A percentile compares a stretch with the other conserved stretches of the same genome.
phyloP scores from a whole-genome alignment of 805 yeast species.

The Torulaspora gathmanii region DNA sequence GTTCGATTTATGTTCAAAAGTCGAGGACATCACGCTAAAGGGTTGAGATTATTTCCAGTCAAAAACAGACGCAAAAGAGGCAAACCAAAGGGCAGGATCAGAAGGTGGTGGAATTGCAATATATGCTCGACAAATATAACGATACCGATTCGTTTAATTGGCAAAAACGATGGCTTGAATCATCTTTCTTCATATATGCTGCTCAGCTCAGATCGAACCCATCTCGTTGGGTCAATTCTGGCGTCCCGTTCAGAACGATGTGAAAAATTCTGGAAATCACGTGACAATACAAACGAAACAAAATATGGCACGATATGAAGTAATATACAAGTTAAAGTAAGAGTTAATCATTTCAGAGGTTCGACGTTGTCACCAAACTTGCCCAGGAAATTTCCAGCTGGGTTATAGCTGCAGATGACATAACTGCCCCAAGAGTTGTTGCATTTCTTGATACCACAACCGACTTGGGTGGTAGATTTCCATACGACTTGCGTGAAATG shows the following conservation, averaged over 20 bases:
- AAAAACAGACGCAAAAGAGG: slow-evolving; percentile 6
- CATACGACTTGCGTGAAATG: slow-evolving; percentile 86
- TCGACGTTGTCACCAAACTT: slow-evolving; percentile 40
- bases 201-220: background rate
- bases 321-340: background rate
- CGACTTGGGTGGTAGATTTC: slow-evolving; percentile 61
- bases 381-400: slow-evolving; percentile 68
- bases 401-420: slow-evolving; percentile 68
- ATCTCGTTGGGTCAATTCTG: no score
- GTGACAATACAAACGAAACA: background rate
- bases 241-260: no score
- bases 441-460: slow-evolving; percentile 71
- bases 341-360: slow-evolving; percentile 6
- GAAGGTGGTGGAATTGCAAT: slow-evolving; percentile 6
- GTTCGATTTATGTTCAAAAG: slow-evolving; percentile 12
- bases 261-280: background rate
- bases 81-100: slow-evolving; percentile 11
- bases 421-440: slow-evolving; percentile 51
- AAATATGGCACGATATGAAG: background rate
- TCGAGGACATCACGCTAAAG: slow-evolving; percentile 10
- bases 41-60: background rate
- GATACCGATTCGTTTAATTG: slow-evolving; percentile 5
- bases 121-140: slow-evolving; percentile 4
- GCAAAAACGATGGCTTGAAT: background rate
- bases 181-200: background rate